phyloP scores from a whole-genome alignment of 148 eudicot genomes.

The Fallopia convolvulus region DNA sequence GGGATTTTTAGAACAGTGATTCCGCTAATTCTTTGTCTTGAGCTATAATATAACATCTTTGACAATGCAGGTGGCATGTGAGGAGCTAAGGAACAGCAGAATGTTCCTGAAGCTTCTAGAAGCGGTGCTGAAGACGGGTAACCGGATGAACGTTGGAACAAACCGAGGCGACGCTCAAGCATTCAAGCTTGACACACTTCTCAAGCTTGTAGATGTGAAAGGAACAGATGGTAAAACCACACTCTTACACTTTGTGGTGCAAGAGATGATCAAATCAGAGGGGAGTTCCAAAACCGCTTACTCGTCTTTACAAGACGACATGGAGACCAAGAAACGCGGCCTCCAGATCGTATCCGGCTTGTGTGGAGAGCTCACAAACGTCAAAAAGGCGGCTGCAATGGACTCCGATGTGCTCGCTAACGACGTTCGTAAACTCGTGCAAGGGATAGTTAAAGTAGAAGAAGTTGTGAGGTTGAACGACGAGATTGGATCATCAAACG shows the following conservation, averaged over 20 bases:
- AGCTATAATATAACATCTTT: neutral
- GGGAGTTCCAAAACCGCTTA: conserved; percentile 18
- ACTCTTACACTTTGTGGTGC: conserved; percentile 86
- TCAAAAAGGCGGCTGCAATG: conserved; percentile 67
- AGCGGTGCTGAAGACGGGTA: conserved; percentile 84
- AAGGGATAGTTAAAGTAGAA: conserved; percentile 37
- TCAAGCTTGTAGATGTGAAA: conserved; percentile 75
- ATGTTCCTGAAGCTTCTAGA: conserved; percentile 82
- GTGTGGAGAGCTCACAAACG: conserved; percentile 69
- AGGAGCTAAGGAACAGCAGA: conserved; percentile 70
- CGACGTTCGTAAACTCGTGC: conserved; percentile 32
- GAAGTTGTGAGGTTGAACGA: conserved; percentile 42
- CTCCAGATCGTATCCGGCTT: conserved; percentile 63
- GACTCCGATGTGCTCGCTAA: conserved; percentile 49
- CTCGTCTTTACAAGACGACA: conserved; percentile 32
- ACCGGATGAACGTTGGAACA: conserved; percentile 89
- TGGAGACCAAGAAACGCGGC: conserved; percentile 60
- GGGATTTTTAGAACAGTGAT: no score
- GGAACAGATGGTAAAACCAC: conserved; percentile 83
- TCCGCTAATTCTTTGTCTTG: neutral
- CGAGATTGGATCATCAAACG: neutral
- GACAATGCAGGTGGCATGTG: conserved; percentile 51
- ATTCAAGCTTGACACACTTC: conserved; percentile 90
- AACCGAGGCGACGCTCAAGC: conserved; percentile 86
- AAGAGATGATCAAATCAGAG: conserved; percentile 65